Conservation (phyloP, 225 moss, liverwort and hornwort species). For the Sphagnum contortum region DNA sequence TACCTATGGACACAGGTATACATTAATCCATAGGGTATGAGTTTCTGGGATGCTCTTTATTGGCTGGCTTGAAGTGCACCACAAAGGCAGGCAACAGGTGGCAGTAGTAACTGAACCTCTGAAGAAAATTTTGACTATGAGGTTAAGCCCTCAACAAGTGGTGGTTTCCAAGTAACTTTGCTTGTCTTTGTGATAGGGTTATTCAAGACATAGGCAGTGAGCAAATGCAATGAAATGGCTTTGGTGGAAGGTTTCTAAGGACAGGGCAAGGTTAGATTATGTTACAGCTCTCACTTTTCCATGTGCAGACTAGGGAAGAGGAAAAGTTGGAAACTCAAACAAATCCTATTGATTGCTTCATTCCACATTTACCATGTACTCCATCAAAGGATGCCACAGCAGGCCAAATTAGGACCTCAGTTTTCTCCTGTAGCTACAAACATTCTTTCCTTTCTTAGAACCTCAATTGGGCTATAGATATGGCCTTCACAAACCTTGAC, state of each 20-base stretch:
- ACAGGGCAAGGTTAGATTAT: constrained; percentile 6
- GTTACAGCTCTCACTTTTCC: no score
- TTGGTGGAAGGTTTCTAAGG: constrained; percentile 24
- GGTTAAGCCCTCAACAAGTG: constrained; percentile 73
- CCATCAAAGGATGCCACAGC: constrained; percentile 30
- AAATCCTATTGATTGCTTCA: constrained; percentile 80
- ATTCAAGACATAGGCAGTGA: background rate
- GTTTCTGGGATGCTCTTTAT: constrained; percentile 48
- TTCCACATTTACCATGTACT: constrained; percentile 84
- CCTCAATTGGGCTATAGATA: no score
- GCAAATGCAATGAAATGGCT: background rate
- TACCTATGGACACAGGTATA: no score
- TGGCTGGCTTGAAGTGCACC: constrained; percentile 88
- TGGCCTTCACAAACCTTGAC: no score
- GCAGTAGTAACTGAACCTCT: constrained; percentile 42
- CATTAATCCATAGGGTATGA: no score
- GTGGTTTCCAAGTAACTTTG: constrained; percentile 55
- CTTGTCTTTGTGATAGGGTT: background rate
- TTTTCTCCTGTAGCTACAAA: no score
- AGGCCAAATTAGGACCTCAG: no score
- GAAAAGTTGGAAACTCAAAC: constrained; percentile 80
- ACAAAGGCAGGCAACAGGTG: constrained; percentile 62
- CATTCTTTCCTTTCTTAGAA: no score
- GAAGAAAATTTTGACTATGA: constrained; percentile 59
- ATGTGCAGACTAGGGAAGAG: constrained; percentile 12